Evolutionary conservation across 768 basidiomycete genomes (phyloP), one percentile per base, ranked within the genome.

Genomic region (Krasilnikovozyma curviuscula): DNA sequence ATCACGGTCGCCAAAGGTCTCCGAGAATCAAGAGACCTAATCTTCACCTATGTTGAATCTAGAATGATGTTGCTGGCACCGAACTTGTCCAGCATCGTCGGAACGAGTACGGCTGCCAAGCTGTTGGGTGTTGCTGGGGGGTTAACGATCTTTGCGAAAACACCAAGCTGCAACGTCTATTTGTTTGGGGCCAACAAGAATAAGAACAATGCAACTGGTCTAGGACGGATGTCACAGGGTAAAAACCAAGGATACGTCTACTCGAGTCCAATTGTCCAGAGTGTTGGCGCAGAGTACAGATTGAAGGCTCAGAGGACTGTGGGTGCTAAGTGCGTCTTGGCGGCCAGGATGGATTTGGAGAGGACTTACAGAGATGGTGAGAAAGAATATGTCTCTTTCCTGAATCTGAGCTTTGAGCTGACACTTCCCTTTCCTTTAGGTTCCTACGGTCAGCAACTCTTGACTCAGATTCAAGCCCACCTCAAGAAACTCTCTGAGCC

Each of bases 41-140:
- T 97, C 59, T 91, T 97, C 68, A 79, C 83, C 72, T 98, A 97
- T 74, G 93, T 98, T 65, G 91, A 89, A 71, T 91, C 85, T 59
- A 76, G 93, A 69, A 97, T 98, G 85, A 84, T 85, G 69, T 76
- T 86, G 49, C 80, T 98, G 61, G 91, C 93, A 57, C 93, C 93
- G 60, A 98, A 98, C 66, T 76, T 98, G 63, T 91, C 88, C 60
- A 81, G 83, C 66, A 93, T 98, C 67, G 84, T 97, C 69, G 91
- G 93, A 66, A 93, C 93, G 50, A 86, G 83, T 58, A 91, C 88
- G 71, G 93, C 93, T 46, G 93, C 93, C 40, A 98, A 98, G 71
- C 68, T 98, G 45, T 77, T 98, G 33, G 93, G 93, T 62, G 84
- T 97, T 44, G 88, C 93, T 33, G 93, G 93, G 48, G 93, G 93